Evolutionary conservation across 768 basidiomycete species (phyloP), one percentile per base, ranked within the genome.

Genomic region (Tricholoma matsutake): DNA sequence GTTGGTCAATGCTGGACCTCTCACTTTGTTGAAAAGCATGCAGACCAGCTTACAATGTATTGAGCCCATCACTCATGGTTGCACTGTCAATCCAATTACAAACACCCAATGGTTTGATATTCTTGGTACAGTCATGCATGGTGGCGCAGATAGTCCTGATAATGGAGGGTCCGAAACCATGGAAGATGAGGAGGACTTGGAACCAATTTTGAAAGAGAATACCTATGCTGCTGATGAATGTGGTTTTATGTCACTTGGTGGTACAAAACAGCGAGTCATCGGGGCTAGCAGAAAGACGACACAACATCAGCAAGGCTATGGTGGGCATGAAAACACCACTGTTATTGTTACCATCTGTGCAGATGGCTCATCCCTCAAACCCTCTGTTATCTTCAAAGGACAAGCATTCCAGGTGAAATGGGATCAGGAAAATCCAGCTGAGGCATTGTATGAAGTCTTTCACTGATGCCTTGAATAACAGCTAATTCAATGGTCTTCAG

Each of bases 301-400:
- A 5, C 73, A 74, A 57, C 69, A 79, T 67, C 74, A 78, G 64
- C 75, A 77, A 60, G 35, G 62, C 1, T 63, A 63, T 29, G 73
- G 76, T 1, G 65, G 65, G 29, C 61, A 67, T 10, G 79, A 80
- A 61, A 79, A 75, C 54, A 77, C 76, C 35, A 80, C 78, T 0
- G 71, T 76, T 10, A 65, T 83, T 53, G 70, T 74, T 0, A 78
- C 76, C 2, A 81, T 82, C 22, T 78, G 78, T 64, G 75, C 74
- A 0, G 74, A 79, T 68, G 74, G 76, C 0, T 68, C 67, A 6
- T 10, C 65, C 0, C 52, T 69, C 13, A 54, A 65, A 32, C 76
- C 76, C 3, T 54, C 69, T 25, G 67, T 76, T 3, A 75, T 78
- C 45, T 76, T 69, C 59, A 74, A 74, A 58, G 75, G 75, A 4